A percentile compares a stretch with the other conserved stretches of the same genome.
phyloP scores from a whole-genome alignment of 2,329 filamentous ascomycete genomes.

The Calonectria multiphialidica region DNA sequence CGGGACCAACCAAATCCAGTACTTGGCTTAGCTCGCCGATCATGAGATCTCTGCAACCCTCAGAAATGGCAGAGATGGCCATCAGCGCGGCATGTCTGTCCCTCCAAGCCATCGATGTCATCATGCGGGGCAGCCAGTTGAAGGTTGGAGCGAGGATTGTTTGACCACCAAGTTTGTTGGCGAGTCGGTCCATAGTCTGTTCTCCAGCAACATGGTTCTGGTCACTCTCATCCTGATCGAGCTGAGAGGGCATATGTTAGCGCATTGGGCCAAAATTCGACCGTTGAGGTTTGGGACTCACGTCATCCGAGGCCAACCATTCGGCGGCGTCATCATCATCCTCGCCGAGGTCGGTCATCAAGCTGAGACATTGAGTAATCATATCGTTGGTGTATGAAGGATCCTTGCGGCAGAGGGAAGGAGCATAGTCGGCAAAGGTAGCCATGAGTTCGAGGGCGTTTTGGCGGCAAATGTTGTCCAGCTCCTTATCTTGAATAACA shows the following conservation, averaged over 20 bases:
- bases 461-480: slow-evolving; percentile 89
- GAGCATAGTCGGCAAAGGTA: slow-evolving; percentile 95
- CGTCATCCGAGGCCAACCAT: slow-evolving; percentile 93
- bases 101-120: slow-evolving; percentile 93
- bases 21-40: slow-evolving; percentile 94
- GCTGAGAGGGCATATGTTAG: slow-evolving; percentile 56
- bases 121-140: slow-evolving; percentile 97
- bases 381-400: slow-evolving; percentile 92
- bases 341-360: slow-evolving; percentile 96
- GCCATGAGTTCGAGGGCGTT: slow-evolving; percentile 98
- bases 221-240: slow-evolving; percentile 96
- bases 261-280: not conserved
- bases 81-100: slow-evolving; percentile 97
- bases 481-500: slow-evolving; percentile 95
- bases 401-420: slow-evolving; percentile 95
- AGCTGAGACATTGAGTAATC: slow-evolving; percentile 96
- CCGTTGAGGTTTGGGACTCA: slow-evolving; percentile 56
- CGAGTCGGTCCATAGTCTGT: slow-evolving; percentile 97
- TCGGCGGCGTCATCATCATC: slow-evolving; percentile 96
- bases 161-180: slow-evolving; percentile 96
- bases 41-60: slow-evolving; percentile 97
- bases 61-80: slow-evolving; percentile 98
- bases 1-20: slow-evolving; percentile 92
- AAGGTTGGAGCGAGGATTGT: slow-evolving; percentile 95
- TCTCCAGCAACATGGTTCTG: slow-evolving; percentile 97